Conservation (phyloP, 768 basidiomycete species). For the Boletus vermiculosoides region DNA sequence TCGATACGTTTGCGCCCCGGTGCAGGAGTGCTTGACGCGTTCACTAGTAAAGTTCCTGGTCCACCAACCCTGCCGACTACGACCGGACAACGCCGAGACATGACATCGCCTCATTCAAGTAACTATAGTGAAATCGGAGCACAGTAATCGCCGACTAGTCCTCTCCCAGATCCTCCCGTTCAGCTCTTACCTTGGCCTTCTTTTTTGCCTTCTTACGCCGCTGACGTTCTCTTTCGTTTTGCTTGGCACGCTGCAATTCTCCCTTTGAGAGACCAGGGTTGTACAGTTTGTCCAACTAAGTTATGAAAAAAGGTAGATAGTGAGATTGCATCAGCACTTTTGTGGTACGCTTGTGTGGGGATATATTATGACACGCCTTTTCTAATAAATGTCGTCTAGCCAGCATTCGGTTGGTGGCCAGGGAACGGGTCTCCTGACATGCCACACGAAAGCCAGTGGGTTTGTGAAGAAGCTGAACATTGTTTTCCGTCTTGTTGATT, state of each 20-base stretch:
- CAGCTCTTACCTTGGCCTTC: constrained; percentile 42
- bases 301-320: constrained; percentile 1
- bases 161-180: constrained; percentile 11
- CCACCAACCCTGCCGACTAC: constrained; percentile 3
- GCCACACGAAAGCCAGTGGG: constrained; percentile 85
- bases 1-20: background rate
- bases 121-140: background rate
- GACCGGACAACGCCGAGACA: constrained; percentile 12
- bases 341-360: constrained; percentile 6
- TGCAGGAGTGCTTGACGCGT: background rate
- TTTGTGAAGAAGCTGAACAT: constrained; percentile 85
- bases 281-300: constrained; percentile 63
- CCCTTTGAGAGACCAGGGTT: constrained; percentile 79
- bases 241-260: constrained; percentile 65
- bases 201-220: constrained; percentile 78
- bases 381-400: constrained; percentile 73
- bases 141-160: constrained; percentile 7
- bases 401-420: constrained; percentile 72
- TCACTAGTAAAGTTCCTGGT: background rate
- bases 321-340: constrained; percentile 19
- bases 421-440: constrained; percentile 87
- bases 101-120: background rate
- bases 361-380: constrained; percentile 56
- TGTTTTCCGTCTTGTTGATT: constrained; percentile 91
- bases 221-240: constrained; percentile 72